phyloP scores from a whole-genome alignment of 805 yeast species.

The Candida michaelii region DNA sequence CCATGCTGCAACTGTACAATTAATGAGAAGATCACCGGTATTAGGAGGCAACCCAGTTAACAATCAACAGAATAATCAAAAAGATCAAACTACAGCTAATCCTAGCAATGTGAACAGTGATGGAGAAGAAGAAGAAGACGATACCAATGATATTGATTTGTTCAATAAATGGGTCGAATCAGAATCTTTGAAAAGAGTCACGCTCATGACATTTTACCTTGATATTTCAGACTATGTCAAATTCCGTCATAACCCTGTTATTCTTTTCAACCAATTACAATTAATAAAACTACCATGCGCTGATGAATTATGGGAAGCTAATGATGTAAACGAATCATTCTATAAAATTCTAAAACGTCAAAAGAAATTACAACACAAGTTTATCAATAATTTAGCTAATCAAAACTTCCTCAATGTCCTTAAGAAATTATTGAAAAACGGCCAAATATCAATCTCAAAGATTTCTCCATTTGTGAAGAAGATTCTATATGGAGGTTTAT shows the following conservation, averaged over 20 bases:
- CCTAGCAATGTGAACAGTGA: constrained; percentile 23
- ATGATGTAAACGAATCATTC: constrained; percentile 40
- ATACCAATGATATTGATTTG: constrained; percentile 28
- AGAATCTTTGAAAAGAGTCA: constrained; percentile 74
- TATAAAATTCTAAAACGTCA: constrained; percentile 38
- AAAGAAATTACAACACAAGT: constrained; percentile 22
- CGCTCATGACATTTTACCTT: constrained; percentile 77
- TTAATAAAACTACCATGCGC: constrained; percentile 42
- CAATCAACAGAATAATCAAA: background rate
- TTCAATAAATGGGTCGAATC: constrained; percentile 76
- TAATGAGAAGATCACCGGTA: constrained; percentile 72
- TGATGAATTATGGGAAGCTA: constrained; percentile 38
- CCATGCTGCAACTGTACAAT: constrained; percentile 82
- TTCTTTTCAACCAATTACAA: constrained; percentile 39
- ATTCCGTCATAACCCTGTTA: constrained; percentile 66
- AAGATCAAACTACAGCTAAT: constrained; percentile 10
- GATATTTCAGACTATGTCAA: constrained; percentile 78
- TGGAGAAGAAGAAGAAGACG: constrained; percentile 32
- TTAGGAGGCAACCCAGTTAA: constrained; percentile 65
- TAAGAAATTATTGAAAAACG: constrained; percentile 56
- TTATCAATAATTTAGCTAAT: constrained; percentile 9
- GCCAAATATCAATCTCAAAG: constrained; percentile 26
- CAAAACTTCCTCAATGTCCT: constrained; percentile 53
- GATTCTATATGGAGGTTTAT: constrained; percentile 37
- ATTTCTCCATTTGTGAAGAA: constrained; percentile 59